These are phyloP conservation scores for Beta lomatogona DNA, from an alignment of 179 eudicot genomes.

Conservation along the genomic window DNA sequence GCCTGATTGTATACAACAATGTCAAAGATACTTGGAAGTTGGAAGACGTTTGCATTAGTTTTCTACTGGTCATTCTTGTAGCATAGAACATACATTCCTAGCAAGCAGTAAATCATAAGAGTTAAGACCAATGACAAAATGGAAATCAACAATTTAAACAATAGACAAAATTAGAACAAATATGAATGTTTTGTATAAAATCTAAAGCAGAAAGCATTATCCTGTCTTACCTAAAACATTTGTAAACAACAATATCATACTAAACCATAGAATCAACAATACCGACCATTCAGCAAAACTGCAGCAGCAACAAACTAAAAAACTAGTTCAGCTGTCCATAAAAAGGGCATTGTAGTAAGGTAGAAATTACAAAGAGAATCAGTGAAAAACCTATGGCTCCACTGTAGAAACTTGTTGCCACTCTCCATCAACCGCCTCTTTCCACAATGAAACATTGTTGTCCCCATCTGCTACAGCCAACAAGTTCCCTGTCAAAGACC, in stretches of 20 bases:
- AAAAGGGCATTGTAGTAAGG: constrained; percentile 17
- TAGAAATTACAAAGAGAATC: constrained; percentile 30
- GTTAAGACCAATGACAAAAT: background rate
- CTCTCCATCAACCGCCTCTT: constrained; percentile 78
- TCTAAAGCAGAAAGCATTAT: constrained; percentile 18
- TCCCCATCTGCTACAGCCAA: constrained; percentile 79
- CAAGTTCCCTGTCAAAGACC: constrained; percentile 79
- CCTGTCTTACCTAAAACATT: constrained; percentile 14
- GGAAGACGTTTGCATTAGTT: background rate
- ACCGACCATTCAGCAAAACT: constrained; percentile 20
- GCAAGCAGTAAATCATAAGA: background rate
- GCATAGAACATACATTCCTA: background rate
- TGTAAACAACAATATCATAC: constrained; percentile 26
- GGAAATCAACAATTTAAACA: background rate
- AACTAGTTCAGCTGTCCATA: constrained; percentile 22
- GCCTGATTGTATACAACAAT: background rate
- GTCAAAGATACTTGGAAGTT: background rate
- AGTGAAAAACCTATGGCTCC: constrained; percentile 46
- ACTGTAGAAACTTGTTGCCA: constrained; percentile 78
- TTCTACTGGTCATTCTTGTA: background rate
- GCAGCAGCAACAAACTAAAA: constrained; percentile 24
- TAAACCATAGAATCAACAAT: constrained; percentile 21
- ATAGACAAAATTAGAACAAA: background rate
- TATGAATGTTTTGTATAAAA: constrained; percentile 1
- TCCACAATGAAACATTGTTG: constrained; percentile 74